Conservation (phyloP, 2,329 filamentous ascomycete species). For the Penicillium glabrum region DNA sequence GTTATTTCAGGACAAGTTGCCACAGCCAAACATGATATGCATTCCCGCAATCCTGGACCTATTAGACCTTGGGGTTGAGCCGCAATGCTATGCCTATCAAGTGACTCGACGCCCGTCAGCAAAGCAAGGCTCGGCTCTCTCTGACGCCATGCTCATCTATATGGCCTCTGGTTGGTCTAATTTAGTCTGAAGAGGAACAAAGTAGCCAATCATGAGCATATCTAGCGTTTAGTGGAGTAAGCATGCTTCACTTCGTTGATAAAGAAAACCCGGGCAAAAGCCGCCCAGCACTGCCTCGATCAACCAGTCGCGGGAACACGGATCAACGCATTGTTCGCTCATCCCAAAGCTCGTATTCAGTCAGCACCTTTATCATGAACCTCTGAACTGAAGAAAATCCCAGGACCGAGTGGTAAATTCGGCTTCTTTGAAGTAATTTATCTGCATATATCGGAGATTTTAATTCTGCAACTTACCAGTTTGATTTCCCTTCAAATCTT, state of each 20-base stretch:
- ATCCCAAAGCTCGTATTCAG: not conserved
- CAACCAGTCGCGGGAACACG: not conserved
- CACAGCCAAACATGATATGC: slow-evolving; percentile 3
- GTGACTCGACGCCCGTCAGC: slow-evolving; percentile 21
- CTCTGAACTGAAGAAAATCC: not conserved
- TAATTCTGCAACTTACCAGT: no score
- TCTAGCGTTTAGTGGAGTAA: slow-evolving; percentile 3
- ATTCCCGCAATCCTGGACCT: not conserved
- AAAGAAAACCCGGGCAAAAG: slow-evolving; percentile 5
- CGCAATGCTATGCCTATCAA: slow-evolving; percentile 23
- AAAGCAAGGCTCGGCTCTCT: slow-evolving; percentile 5
- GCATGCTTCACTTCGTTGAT: slow-evolving; percentile 4
- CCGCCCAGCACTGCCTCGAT: slow-evolving; percentile 15
- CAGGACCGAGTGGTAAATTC: not conserved
- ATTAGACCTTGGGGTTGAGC: slow-evolving; percentile 11
- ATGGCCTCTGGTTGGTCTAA: not conserved
- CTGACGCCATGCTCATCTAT: slow-evolving; percentile 19
- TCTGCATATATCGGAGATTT: no score
- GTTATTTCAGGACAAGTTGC: slow-evolving; percentile 1
- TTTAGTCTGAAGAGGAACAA: slow-evolving; percentile 13
- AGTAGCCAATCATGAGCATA: slow-evolving; percentile 15
- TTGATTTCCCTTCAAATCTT: no score
- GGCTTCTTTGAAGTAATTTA: not conserved
- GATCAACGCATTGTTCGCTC: not conserved
- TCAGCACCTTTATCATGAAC: not conserved